Evolutionary conservation across 805 yeast species (phyloP).

Genomic region (Metahyphopichia silvanorum): DNA sequence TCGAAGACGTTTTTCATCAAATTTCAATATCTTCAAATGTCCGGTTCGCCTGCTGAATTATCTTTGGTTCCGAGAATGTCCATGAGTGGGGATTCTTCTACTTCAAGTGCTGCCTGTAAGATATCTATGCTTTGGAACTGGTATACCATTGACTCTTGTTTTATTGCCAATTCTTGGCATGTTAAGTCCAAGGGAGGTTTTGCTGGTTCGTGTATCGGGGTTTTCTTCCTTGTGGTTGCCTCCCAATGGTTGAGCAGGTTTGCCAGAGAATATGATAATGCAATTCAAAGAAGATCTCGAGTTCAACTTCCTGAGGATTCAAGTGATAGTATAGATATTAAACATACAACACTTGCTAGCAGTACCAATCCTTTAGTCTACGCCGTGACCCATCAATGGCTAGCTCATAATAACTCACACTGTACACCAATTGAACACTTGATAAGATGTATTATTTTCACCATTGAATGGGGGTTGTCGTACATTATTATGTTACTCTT

Average conservation of each 20-base stretch:
- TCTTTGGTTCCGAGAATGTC: constrained; percentile 9
- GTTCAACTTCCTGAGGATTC: background rate
- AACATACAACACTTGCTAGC: background rate
- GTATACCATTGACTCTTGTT: constrained; percentile 65
- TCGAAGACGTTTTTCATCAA: too few species aligned
- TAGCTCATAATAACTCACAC: constrained; percentile 12
- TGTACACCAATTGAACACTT: constrained; percentile 50
- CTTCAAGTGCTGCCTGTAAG: constrained; percentile 17
- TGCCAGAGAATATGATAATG: constrained; percentile 49
- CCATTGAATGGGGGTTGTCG: constrained; percentile 60
- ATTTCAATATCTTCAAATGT: too few species aligned
- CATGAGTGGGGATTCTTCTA: constrained; percentile 9
- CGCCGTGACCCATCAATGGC: constrained; percentile 34
- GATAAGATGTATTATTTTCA: constrained; percentile 46
- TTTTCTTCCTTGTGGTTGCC: constrained; percentile 53
- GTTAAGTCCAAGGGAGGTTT: constrained; percentile 55
- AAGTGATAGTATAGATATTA: background rate
- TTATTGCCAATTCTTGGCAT: constrained; percentile 63
- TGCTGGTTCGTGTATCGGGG: constrained; percentile 76
- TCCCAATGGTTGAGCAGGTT: constrained; percentile 57
- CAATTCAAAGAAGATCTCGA: constrained; percentile 22
- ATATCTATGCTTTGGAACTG: constrained; percentile 70
- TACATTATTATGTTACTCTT: constrained; percentile 68
- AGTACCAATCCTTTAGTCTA: constrained; percentile 17
- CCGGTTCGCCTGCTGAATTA: too few species aligned